A percentile compares a stretch with the other conserved stretches of the same genome.
Conservation (phyloP, 176 grass and related monocot genomes). For the Microstegium vimineum region DNA sequence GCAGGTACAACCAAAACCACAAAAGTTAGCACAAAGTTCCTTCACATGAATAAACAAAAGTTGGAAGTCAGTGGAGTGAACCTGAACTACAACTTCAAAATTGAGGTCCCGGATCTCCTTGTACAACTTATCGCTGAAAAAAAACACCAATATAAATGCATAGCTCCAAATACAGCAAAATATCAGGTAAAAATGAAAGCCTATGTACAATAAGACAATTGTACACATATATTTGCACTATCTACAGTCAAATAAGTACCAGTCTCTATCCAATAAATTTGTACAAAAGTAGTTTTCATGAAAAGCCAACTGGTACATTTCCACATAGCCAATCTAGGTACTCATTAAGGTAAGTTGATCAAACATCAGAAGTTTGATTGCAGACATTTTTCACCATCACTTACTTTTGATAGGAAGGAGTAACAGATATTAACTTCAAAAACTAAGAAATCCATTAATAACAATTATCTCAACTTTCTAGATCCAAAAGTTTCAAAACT, state of each 20-base stretch:
- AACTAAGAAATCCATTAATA: background rate
- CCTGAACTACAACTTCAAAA: constrained; percentile 99
- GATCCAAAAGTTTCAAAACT: background rate
- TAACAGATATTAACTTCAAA: background rate
- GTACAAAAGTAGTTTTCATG: background rate
- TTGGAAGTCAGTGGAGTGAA: constrained; percentile 7
- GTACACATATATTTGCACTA: background rate
- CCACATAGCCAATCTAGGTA: background rate
- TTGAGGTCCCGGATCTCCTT: constrained; percentile 96
- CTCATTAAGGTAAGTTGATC: background rate
- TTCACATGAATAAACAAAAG: constrained; percentile 8
- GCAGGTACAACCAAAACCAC: background rate
- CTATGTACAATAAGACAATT: background rate
- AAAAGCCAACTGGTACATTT: background rate
- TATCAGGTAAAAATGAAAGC: background rate
- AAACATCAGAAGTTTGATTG: background rate
- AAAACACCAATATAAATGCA: constrained; percentile 8
- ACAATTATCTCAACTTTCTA: background rate
- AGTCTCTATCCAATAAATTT: background rate
- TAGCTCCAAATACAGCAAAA: constrained; percentile 1
- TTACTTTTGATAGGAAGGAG: background rate
- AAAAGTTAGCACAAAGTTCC: background rate
- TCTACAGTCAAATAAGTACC: background rate
- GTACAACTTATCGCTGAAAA: constrained; percentile 90
- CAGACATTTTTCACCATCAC: background rate